Evolutionary conservation across 1,284 basidiomycete genomes (phyloP), one percentile per base, ranked within the genome.

Genomic region (Marasmius oreades): DNA sequence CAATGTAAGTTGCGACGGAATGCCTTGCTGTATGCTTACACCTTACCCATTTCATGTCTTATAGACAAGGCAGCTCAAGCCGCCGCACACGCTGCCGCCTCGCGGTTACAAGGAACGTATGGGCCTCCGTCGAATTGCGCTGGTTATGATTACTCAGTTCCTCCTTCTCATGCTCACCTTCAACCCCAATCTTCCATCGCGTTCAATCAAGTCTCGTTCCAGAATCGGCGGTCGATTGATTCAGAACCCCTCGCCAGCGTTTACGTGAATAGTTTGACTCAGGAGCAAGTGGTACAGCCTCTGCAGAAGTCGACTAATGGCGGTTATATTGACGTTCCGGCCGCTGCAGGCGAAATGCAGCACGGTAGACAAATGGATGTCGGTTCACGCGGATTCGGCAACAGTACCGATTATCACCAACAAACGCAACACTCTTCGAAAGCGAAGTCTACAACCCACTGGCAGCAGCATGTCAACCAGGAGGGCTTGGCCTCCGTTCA

Each of bases 21-120:
- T 24, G 6, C 24, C 24, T 42, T 37, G n/a, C n/a, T 53, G 16
- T 55, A 36, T 31, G 18, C 23, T 54, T 31, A 5, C 46, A 58
- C 34, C 51, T 33, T 8, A 53, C n/a, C n/a, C n/a, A n/a, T n/a
- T n/a, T n/a, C n/a, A 51, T 7, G 55, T 39, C 51, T 12, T 52
- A 50, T 61, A 90, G 90, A 92, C 70, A 92, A 92, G 75, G 90
- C 91, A 34, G 90, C 90, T 5, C 90, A 92, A 68, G 90, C 90
- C 3, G 90, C 90, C 18, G 90, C 90, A 5, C 88, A 90, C 66
- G 88, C 88, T 16, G 84, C 86, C 23, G 83, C 87, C 37, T 69
- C 86, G 48, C 84, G 86, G 57, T 66, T 72, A 12, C 81, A 81
- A 59, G 26, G 16, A 20, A 26, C 26, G 12, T 53, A 28, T 31